Conservation (phyloP, 495 filamentous ascomycete genomes). For the Hypoxylon perforatum region DNA sequence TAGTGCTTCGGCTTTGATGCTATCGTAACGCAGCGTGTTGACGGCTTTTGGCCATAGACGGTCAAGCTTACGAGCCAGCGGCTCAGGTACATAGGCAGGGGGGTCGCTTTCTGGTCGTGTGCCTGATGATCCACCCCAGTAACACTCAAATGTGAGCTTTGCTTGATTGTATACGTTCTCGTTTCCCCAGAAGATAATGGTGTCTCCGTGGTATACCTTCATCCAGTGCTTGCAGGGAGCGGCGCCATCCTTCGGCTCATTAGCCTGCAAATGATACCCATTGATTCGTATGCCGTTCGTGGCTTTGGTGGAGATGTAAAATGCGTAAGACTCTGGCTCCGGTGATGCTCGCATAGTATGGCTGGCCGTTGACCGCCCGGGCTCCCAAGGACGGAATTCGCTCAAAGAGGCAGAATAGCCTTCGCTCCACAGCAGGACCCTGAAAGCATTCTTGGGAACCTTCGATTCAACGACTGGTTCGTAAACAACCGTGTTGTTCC, state of each 20-base stretch:
- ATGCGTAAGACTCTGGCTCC: slow-evolving; percentile 68
- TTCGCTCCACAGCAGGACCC: slow-evolving; percentile 76
- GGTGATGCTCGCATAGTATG: slow-evolving; percentile 41
- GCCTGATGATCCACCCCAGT: slow-evolving; percentile 58
- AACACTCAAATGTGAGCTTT: slow-evolving; percentile 56
- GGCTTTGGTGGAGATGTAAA: slow-evolving; percentile 79
- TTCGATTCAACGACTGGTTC: slow-evolving; percentile 67
- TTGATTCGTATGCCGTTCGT: slow-evolving; percentile 79
- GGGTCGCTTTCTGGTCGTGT: slow-evolving; percentile 36
- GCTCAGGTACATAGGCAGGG: slow-evolving; percentile 30
- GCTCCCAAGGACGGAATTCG: slow-evolving; percentile 55
- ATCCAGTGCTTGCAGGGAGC: slow-evolving; percentile 68
- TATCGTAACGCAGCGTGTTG: slow-evolving; percentile 32
- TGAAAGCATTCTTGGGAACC: slow-evolving; percentile 84
- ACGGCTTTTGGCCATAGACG: slow-evolving; percentile 44
- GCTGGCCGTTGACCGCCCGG: slow-evolving; percentile 37
- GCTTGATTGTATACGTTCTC: slow-evolving; percentile 43
- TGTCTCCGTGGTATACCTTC: slow-evolving; percentile 76
- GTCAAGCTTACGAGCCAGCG: slow-evolving; percentile 41
- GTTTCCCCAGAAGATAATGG: slow-evolving; percentile 69
- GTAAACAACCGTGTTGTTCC: slow-evolving; percentile 70
- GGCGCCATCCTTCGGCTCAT: slow-evolving; percentile 55
- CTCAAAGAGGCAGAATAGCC: slow-evolving; percentile 63
- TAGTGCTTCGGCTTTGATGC: slow-evolving; percentile 48
- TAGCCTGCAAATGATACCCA: slow-evolving; percentile 63